Evolutionary conservation across 208 protist species (phyloP).

Genomic region (Crithidia mellificae): DNA sequence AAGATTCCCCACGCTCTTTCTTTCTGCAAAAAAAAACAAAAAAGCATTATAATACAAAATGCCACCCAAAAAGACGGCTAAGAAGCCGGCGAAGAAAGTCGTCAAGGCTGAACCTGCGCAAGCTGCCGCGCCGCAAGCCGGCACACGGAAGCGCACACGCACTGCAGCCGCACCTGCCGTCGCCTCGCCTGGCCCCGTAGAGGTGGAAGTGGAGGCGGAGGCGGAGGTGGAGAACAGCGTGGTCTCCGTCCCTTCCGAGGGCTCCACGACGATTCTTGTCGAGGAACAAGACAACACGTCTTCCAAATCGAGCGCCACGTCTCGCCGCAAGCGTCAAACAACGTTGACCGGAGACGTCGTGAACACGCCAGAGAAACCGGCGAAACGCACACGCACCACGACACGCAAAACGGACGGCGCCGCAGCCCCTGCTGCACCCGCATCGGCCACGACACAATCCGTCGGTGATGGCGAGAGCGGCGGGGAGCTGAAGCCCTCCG

Average conservation of each 20-base stretch:
- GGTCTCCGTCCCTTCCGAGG: background rate
- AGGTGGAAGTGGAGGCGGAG: too few species aligned
- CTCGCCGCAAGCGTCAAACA: conserved; percentile 4
- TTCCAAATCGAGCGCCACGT: background rate
- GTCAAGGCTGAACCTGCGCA: too few species aligned
- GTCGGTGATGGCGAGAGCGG: background rate
- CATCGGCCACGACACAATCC: background rate
- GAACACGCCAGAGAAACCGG: background rate
- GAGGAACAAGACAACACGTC: background rate
- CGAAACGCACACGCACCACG: background rate
- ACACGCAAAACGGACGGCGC: background rate
- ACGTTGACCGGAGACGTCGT: conserved; percentile 15
- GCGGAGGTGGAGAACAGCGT: conserved; percentile 6
- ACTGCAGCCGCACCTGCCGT: background rate
- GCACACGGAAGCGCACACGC: conserved; percentile 6
- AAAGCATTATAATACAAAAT: too few species aligned
- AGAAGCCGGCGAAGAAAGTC: too few species aligned
- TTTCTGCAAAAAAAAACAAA: too few species aligned
- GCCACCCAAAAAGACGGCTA: too few species aligned
- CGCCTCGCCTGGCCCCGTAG: background rate
- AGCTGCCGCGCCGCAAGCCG: too few species aligned
- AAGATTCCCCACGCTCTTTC: too few species aligned
- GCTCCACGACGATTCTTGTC: background rate
- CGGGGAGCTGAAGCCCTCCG: conserved; percentile 7
- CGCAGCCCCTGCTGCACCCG: background rate